Base-by-base conservation (phyloP, 495 filamentous ascomycete genomes). In the Parachaetomium inaequale region DNA sequence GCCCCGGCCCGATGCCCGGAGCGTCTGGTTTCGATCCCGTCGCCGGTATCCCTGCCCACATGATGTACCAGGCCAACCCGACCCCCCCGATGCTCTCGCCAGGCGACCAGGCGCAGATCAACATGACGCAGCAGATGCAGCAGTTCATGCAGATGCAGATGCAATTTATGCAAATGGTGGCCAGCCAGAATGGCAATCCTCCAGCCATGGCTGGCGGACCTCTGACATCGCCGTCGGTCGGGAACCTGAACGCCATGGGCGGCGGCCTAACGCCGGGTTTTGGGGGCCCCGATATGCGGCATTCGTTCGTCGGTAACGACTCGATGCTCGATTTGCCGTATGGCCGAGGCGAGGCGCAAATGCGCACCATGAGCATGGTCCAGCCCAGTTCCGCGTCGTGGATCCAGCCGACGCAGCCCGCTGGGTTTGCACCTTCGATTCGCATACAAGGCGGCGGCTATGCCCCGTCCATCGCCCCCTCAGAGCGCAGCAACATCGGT, bases 111-210 rank as follows among this genome's bases (percentile, higher is more conserved):
- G 87, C 88, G 19, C 88, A 91, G 63, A 81, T 92, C 49, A 88
- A 96, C 68, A 88, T 96, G 78, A 87, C 85, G 28, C 88, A 93
- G 67, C 90, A 95, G 70, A 95, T 96, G 91, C 81, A 84, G 26
- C 84, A 88, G 66, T 93, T 93, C 78, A 91, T 94, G 88, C 88
- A 92, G 68, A 91, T 95, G 87, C 91, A 95, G 71, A 93, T 96
- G 87, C 88, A 94, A 60, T 89, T 91, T 79, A 91, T 92, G 85
- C 88, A 59, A 2, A 58, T 58, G 56, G 87, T 88, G 81, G 77
- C 79, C 15, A 73, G 72, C 47, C 73, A 78, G 51, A 70, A 68
- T 50, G 65, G 64, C 51, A 40, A 67, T 59, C 75, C 66, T 36
- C 67, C 73, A 23, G 59, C 75, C 38, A 67, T 63, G 54, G 34